These are phyloP conservation scores for Miscanthus sacchariflorus DNA, from an alignment of 202 grass and related monocot species.

Conservation along the genomic window DNA sequence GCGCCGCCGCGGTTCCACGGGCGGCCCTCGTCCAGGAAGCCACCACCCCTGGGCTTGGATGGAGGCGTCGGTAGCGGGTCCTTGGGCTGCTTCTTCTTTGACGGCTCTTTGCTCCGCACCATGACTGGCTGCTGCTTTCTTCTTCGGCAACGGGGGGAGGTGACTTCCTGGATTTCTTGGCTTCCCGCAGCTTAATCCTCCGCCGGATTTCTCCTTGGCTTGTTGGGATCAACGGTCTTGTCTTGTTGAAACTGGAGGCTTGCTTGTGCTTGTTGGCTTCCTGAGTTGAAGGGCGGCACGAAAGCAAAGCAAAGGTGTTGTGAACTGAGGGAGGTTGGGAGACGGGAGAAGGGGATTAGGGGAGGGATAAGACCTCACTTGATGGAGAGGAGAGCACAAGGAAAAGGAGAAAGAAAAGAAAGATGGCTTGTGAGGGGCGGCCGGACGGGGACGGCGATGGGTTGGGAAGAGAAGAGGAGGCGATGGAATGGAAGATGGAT, in stretches of 20 bases:
- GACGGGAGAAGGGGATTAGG: not conserved
- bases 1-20: conserved; percentile 54
- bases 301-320: conserved; percentile 51
- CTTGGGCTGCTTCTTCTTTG: conserved; percentile 54
- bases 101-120: conserved; percentile 80
- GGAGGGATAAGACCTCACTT: conserved; percentile 29
- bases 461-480: not conserved
- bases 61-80: conserved; percentile 52
- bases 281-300: conserved; percentile 32
- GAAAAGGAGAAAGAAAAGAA: not conserved
- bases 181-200: not conserved
- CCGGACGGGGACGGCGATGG: conserved; percentile 26
- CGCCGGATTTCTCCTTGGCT: conserved; percentile 5
- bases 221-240: conserved; percentile 12
- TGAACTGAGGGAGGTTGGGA: conserved; percentile 35
- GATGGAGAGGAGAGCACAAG: conserved; percentile 36
- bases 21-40: conserved; percentile 37
- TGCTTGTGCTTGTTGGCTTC: conserved; percentile 44
- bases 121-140: conserved; percentile 46
- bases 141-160: not conserved
- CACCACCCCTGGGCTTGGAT: conserved; percentile 45
- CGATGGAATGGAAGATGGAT: not conserved
- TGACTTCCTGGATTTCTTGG: not conserved
- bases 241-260: conserved; percentile 33
- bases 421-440: conserved; percentile 28